phyloP scores from a whole-genome alignment of 2,329 filamentous ascomycete species.

The Lasiodiplodia gonubiensis region DNA sequence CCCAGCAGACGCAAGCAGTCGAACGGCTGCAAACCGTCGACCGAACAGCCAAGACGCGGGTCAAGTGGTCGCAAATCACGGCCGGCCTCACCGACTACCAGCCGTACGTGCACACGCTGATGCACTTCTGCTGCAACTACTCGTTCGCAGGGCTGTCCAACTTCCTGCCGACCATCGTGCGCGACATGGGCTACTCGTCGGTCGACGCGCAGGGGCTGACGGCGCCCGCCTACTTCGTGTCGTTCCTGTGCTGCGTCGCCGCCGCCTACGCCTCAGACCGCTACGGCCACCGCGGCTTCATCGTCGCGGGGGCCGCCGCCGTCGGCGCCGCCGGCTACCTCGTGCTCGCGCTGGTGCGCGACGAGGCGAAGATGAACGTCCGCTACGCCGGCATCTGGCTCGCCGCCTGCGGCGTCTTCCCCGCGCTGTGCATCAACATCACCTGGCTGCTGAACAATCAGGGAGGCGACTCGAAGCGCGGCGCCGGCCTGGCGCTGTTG shows the following conservation, averaged over 20 bases:
- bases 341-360: slow-evolving; percentile 38
- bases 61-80: slow-evolving; percentile 47
- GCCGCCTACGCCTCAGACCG: slow-evolving; percentile 46
- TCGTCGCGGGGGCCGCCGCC: slow-evolving; percentile 39
- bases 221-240: slow-evolving; percentile 50
- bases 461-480: slow-evolving; percentile 39
- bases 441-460: slow-evolving; percentile 44
- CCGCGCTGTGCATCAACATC: slow-evolving; percentile 39
- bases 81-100: slow-evolving; percentile 46
- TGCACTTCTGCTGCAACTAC: slow-evolving; percentile 50
- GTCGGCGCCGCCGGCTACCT: slow-evolving; percentile 45
- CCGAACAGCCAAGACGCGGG: slow-evolving; percentile 42
- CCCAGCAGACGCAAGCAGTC: slow-evolving; percentile 36
- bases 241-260: slow-evolving; percentile 45
- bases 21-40: slow-evolving; percentile 52
- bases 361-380: slow-evolving; percentile 36
- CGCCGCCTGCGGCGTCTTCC: slow-evolving; percentile 44
- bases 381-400: slow-evolving; percentile 49
- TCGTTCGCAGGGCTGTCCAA: slow-evolving; percentile 49
- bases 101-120: slow-evolving; percentile 45
- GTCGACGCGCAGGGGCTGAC: slow-evolving; percentile 51
- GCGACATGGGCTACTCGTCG: slow-evolving; percentile 48
- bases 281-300: slow-evolving; percentile 43
- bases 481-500: slow-evolving; percentile 37
- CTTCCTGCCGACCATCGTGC: slow-evolving; percentile 51